Base-by-base conservation (phyloP, 148 eudicot species). In the Spergularia marina region DNA sequence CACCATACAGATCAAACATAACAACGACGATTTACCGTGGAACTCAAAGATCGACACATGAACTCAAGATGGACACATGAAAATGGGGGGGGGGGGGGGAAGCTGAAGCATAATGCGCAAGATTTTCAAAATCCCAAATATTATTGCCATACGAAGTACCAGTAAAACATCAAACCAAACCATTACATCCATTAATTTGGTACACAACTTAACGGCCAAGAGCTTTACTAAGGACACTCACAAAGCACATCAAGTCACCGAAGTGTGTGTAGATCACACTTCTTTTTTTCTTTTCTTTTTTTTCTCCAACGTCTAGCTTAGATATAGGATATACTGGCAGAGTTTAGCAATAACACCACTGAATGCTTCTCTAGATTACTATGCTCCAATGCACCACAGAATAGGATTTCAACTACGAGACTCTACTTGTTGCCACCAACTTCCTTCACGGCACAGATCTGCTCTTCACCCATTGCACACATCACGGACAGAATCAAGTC, bases 381-480 rank as follows among this genome's bases (percentile, higher is more conserved):
- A 34, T n/a, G 74, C 74, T 47, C 49, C 60, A 70, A 51, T 51
- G 15, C 74, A 51, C 73, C 57, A 67, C 65, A 21, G 47, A 49
- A 21, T 47, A 34, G 36, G 25, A 34, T 44, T 8, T 18, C 20
- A 13, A 56, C 10, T 11, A 62, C 0, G 16, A 62, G 51, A 56
- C 75, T 30, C 36, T 77, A 77, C 80, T 77, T 70, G 80, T 11
- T 41, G 21, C 73, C 73, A 70, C 78, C 75, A 36, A 77, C 65
- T 3, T 81, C 84, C 80, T 77, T 81, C 34, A 81, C 70, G 12
- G 74, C 80, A 36, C 71, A 60, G 15, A 81, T 81, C 68, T 81
- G 84, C 65, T 81, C 84, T 44, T 81, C 84, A 14, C 84, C 81
- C 84, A 81, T 81, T 0, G 84, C 71, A 41, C 63, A 77, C 84